Evolutionary conservation across 1,284 basidiomycete genomes (phyloP), one percentile per base, ranked within the genome.

Genomic region (Boletus semigastroideus): DNA sequence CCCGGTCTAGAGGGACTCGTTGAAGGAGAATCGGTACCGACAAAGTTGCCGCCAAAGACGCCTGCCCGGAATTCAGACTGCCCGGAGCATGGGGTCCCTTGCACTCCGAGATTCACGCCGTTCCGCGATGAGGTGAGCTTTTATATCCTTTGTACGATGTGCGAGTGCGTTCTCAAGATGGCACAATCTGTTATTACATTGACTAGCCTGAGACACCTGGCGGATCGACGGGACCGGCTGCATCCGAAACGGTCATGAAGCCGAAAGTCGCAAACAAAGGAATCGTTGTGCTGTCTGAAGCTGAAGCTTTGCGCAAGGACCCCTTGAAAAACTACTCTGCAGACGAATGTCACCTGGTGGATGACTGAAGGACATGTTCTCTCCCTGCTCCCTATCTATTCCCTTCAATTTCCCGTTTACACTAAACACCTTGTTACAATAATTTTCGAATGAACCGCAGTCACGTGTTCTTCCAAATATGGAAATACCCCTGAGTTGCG

Each of bases 291-390:
- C 67, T 74, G 28, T 79, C 82, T 1, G 86, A 90, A 66, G 84
- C 85, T 14, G 87, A 90, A 64, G 87, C 86, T 2, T 66, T 90
- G 53, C 74, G 86, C 53, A 87, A 80, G 62, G 85, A 90, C 65
- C 88, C 88, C 2, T 71, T 90, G 66, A 90, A 88, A 74, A 90
- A 90, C 62, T 87, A 90, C 66, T 62, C 66, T 17, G 36, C 31
- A 5, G 60, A 55, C n/a, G 66, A 59, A 36, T 57, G 50, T 44
- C 45, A 41, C 11, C 22, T 55, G 27, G 51, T 54, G 42, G 66
- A 64, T 43, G 56, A 55, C 14, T 67, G 53, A 71, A 53, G 16
- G 22, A 30, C 27, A 17, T 48, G 46, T 10, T 46, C 25, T 41
- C 47, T 46, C 54, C 38, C 25, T 57, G 46, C 54, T 64, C 28